Base-by-base conservation (phyloP, 1,284 basidiomycete species). In the Ceratobasidium sp. region DNA sequence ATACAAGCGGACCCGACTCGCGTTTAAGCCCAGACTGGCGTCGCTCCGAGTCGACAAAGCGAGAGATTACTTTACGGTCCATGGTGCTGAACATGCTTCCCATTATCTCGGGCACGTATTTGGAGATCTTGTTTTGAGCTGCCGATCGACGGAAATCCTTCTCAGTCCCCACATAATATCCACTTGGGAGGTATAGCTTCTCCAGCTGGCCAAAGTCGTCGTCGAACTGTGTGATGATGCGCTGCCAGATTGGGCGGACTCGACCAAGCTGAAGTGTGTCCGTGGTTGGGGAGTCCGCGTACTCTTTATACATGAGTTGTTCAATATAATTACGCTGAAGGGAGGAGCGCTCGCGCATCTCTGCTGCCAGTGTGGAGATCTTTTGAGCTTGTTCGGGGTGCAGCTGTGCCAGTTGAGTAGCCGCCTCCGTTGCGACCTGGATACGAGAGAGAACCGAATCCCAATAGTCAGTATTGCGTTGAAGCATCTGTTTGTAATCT, bases 171-270 rank as follows among this genome's bases (percentile, higher is more conserved):
- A 42, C 76, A 71, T 50, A 80, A 71, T 70, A 79, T 77, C 72
- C 77, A 13, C 77, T 77, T 0, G 79, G 79, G 69, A 80, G 76
- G 71, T 79, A 80, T 2, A 75, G 71, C 72, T 79, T 80, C 68
- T 81, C 80, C n/a, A 87, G 80, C 64, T 83, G 83, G 74, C 91
- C 88, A 75, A 95, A 93, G 74, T 93, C 90, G 69, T 85, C 84
- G 76, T 97, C 95, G 93, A 95, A 98, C 47, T 91, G 91, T n/a
- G 98, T 93, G 59, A 97, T 94, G 77, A 90, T 91, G 75, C 97
- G 93, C 78, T 98, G 95, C 47, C 95, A 83, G 69, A 88, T 87
- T 2, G 91, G 87, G 54, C 95, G 87, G 6, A 96, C 92, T 69
- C 87, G 85, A 73, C 96, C 98, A 69, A 98, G 82, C 53, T 89